Percentiles rank a stretch among this genome's conserved stretches.
Conservation (phyloP, 2,329 filamentous ascomycete genomes). For the Macrophomina tecta region DNA sequence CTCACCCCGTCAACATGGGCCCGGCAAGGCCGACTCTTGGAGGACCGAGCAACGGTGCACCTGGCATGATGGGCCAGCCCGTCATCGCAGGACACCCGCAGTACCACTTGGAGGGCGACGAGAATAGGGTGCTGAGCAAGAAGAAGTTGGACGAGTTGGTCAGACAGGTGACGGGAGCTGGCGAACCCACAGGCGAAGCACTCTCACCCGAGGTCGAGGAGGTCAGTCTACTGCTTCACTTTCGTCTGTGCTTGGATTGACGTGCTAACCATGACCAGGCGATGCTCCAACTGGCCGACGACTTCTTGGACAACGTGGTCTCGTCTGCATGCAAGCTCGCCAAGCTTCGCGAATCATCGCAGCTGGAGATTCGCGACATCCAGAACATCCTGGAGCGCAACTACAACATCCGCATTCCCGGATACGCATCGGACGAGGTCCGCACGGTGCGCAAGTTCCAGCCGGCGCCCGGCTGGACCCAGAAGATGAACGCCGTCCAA, state of each 20-base stretch:
- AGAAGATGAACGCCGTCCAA: slow-evolving; percentile 96
- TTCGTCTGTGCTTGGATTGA: not conserved
- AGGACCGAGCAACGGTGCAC: slow-evolving; percentile 74
- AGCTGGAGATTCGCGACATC: slow-evolving; percentile 78
- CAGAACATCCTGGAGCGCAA: slow-evolving; percentile 64
- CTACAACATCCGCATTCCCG: slow-evolving; percentile 81
- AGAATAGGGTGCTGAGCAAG: slow-evolving; percentile 94
- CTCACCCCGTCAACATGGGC: slow-evolving; percentile 75
- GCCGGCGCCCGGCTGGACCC: slow-evolving; percentile 86
- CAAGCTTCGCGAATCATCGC: slow-evolving; percentile 88
- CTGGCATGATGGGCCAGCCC: slow-evolving; percentile 86
- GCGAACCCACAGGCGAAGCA: slow-evolving; percentile 75
- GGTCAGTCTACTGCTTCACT: slow-evolving; percentile 58
- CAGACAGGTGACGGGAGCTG: slow-evolving; percentile 86
- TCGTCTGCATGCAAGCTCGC: slow-evolving; percentile 86
- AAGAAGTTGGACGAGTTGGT: slow-evolving; percentile 97
- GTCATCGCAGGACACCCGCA: slow-evolving; percentile 80
- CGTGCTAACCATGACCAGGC: slow-evolving; percentile 32
- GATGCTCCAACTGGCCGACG: slow-evolving; percentile 86
- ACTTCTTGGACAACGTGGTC: slow-evolving; percentile 92
- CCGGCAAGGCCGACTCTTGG: slow-evolving; percentile 81
- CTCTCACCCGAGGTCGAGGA: slow-evolving; percentile 95
- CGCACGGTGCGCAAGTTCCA: slow-evolving; percentile 93
- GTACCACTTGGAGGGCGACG: slow-evolving; percentile 87
- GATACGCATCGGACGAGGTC: slow-evolving; percentile 92